Percentiles rank a stretch among this genome's conserved stretches.
phyloP scores from a whole-genome alignment of 345 rosid genomes.

The Eucalyptus paniculata region DNA sequence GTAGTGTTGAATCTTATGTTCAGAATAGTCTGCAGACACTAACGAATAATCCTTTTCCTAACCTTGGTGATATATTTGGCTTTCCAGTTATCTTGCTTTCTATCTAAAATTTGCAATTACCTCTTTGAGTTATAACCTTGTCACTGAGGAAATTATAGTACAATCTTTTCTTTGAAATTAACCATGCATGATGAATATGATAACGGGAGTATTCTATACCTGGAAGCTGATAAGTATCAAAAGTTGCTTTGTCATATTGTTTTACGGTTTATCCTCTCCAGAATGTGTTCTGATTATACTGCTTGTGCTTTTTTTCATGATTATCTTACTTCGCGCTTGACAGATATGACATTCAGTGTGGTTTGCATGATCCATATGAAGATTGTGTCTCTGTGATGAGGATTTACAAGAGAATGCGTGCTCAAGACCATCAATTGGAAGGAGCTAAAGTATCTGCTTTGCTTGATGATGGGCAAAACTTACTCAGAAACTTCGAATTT shows the following conservation, averaged over 20 bases:
- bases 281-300: not conserved
- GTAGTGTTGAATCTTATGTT: not conserved
- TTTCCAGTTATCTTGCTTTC: not conserved
- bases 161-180: not conserved
- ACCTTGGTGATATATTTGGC: not conserved
- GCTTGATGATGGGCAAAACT: not conserved
- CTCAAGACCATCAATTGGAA: slow-evolving; percentile 27
- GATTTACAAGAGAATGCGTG: slow-evolving; percentile 59
- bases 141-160: not conserved
- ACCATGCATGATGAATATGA: not conserved
- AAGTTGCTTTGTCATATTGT: not conserved
- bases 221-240: not conserved
- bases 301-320: not conserved
- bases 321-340: not conserved
- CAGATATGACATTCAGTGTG: slow-evolving; percentile 56
- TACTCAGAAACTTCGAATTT: not conserved
- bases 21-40: not conserved
- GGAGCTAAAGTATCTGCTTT: not conserved
- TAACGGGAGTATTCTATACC: not conserved
- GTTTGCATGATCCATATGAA: slow-evolving; percentile 49
- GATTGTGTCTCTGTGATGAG: slow-evolving; percentile 64
- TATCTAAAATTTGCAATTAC: not conserved
- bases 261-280: not conserved
- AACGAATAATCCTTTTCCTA: not conserved
- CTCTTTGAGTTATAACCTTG: not conserved